Base-by-base conservation (phyloP, 1,139 yeast species). In the Pichia sp. region DNA sequence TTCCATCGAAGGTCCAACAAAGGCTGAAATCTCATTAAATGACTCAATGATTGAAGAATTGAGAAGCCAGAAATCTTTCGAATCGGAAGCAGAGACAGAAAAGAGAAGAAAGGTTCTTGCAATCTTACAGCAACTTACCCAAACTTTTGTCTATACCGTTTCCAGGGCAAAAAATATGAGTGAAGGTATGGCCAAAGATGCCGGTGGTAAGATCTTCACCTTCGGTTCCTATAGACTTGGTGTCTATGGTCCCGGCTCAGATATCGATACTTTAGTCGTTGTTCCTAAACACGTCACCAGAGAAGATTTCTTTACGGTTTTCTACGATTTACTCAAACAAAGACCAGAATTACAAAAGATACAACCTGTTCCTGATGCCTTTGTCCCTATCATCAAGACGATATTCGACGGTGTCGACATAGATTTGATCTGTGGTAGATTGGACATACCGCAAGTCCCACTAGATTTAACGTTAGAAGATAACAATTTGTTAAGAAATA, bases 231-330 rank as follows among this genome's bases (percentile, higher is more conserved):
- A 91, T 61, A 74, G 96, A 53, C 70, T 93, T 39, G 99, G 99
- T 2, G 99, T 93, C 8, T 89, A 91, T 68, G 97, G 99, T 0
- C 99, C 99, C 0, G 98, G 99, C 0, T 87, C 96, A 0, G 99
- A 93, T 82, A 93, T 93, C 51, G 99, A 93, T 71, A 88, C 99
- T 0, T 70, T 93, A 39, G 87, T 94, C 11, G 98, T 93, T 18
- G 97, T 87, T 6, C 99, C 99, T 2, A 91, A 91, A 58, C 98
- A 93, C 66, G 96, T 93, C n/a, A 74, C 85, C 0, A 75, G 97
- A 53, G 89, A 85, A 19, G 95, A 91, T 66, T 94, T 93, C 62
- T 94, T 93, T 62, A 77, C 75, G 1, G 89, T 86, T 0, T 90
- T 93, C 67, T 85, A 75, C 35, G 75, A 77, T 39, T 64, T 93